Conservation (phyloP, 2,329 filamentous ascomycete species). For the Botrytis fabae region DNA sequence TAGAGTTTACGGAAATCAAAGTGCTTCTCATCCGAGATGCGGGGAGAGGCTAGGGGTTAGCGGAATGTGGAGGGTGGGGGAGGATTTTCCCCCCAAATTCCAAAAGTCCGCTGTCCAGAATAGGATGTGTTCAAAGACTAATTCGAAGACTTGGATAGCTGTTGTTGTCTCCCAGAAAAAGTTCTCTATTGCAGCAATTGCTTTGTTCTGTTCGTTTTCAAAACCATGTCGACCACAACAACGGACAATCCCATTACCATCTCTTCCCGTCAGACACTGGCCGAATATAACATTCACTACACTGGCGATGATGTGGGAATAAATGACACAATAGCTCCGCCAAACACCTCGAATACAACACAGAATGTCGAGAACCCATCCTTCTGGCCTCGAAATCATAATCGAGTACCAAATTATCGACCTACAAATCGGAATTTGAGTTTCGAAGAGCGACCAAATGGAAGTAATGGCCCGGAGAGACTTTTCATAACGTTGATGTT, state of each 20-base stretch:
- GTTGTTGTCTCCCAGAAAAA: background rate
- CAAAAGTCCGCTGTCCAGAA: background rate
- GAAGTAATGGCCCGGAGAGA: background rate
- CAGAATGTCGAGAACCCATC: background rate
- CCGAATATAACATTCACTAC: background rate
- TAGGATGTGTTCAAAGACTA: background rate
- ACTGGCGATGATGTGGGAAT: background rate
- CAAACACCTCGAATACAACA: background rate
- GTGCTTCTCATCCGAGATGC: background rate
- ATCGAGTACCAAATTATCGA: background rate
- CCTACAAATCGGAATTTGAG: background rate
- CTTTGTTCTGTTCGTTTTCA: background rate
- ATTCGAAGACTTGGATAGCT: background rate
- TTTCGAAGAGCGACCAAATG: background rate
- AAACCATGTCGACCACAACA: background rate
- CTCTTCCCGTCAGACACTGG: background rate
- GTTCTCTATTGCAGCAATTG: background rate
- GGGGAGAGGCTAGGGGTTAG: background rate
- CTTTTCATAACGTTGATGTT: background rate
- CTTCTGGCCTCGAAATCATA: background rate
- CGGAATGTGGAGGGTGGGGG: background rate
- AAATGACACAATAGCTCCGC: background rate
- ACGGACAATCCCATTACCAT: background rate
- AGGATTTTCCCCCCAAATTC: background rate
- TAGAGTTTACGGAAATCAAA: background rate